A percentile compares a stretch with the other conserved stretches of the same genome.
phyloP scores from a whole-genome alignment of 371 early-diverging fungal genomes.

The Apophysomyces ossiformis region DNA sequence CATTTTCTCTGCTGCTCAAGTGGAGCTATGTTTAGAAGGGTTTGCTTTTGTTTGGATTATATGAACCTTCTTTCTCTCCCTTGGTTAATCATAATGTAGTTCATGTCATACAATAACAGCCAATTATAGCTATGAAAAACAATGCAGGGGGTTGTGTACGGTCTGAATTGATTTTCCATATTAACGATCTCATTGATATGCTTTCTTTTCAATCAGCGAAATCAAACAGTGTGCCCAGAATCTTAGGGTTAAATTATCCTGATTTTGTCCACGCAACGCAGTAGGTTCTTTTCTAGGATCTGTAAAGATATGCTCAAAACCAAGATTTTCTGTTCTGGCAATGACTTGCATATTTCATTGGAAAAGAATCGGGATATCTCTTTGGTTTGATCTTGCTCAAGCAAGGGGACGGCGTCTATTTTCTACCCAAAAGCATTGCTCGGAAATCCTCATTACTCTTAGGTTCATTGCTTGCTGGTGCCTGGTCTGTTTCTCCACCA shows the following conservation, averaged over 20 bases:
- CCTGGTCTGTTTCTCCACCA: not conserved
- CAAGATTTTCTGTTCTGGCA: too few relatives aligned
- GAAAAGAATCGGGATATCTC: not conserved
- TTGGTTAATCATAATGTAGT: not conserved
- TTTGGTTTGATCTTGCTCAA: not conserved
- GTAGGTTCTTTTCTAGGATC: too few relatives aligned
- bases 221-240: too few relatives aligned
- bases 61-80: not conserved
- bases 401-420: conserved; percentile 11
- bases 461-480: conserved; percentile 2
- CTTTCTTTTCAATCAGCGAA: too few relatives aligned
- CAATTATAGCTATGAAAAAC: not conserved
- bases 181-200: too few relatives aligned
- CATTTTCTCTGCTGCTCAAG: too few relatives aligned
- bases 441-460: conserved; percentile 48
- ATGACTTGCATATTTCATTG: not conserved
- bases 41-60: too few relatives aligned
- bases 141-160: not conserved
- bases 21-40: too few relatives aligned
- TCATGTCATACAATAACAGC: not conserved
- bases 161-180: too few relatives aligned
- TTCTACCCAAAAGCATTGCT: conserved; percentile 39
- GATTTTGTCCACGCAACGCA: too few relatives aligned
- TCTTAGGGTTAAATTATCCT: too few relatives aligned
- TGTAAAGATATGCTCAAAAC: too few relatives aligned